phyloP scores from a whole-genome alignment of 306 rosid genomes.

The Medicago truncatula region DNA sequence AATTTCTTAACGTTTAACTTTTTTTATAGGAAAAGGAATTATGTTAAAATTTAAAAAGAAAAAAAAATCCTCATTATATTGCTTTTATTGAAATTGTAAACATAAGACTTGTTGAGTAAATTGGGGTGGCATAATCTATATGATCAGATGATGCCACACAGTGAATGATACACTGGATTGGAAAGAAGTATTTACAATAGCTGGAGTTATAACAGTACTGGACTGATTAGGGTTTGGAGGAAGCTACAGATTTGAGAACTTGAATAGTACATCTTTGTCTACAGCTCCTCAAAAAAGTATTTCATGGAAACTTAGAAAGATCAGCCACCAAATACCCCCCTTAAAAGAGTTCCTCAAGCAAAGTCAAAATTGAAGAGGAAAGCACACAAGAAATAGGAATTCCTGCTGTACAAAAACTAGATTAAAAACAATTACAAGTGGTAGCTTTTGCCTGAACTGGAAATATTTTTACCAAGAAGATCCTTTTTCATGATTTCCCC shows the following conservation, averaged over 20 bases:
- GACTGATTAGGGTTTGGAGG: background rate
- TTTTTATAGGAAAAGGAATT: background rate
- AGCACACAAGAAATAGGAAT: conserved; percentile 9
- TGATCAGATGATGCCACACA: background rate
- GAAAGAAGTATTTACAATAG: background rate
- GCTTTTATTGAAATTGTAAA: background rate
- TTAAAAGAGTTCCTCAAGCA: too few relatives aligned
- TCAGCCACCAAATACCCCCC: too few relatives aligned
- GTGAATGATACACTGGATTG: background rate
- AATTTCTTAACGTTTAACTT: background rate
- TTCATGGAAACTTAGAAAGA: too few relatives aligned
- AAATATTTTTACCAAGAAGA: background rate
- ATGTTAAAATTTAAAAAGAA: background rate
- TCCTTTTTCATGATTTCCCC: conserved; percentile 17
- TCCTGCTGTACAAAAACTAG: background rate
- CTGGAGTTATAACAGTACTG: background rate
- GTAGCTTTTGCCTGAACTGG: background rate
- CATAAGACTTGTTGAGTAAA: background rate
- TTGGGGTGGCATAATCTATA: background rate
- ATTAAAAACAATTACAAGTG: background rate
- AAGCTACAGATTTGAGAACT: background rate
- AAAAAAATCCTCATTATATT: background rate
- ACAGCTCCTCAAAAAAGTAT: too few relatives aligned
- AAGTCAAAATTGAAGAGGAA: conserved; percentile 2
- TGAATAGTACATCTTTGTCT: too few relatives aligned